phyloP scores from a whole-genome alignment of 106 monocot genomes.

The Chionographis japonica region DNA sequence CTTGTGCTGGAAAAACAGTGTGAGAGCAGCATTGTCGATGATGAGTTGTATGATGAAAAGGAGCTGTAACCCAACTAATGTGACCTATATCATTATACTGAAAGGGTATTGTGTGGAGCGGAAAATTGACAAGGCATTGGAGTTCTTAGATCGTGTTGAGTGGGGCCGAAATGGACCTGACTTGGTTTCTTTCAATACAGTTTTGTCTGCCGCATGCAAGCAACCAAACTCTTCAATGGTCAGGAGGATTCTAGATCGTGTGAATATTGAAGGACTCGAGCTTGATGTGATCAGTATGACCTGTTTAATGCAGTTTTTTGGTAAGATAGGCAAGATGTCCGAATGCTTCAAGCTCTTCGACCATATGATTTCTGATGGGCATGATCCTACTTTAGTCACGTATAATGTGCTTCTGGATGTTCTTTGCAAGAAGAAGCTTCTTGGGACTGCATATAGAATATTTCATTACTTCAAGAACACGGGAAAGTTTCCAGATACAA shows the following conservation, averaged over 20 bases:
- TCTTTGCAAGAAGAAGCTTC: slow-evolving; percentile 30
- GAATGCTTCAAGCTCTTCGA: slow-evolving; percentile 20
- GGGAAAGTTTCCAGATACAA: slow-evolving; percentile 30
- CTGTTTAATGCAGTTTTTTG: slow-evolving; percentile 35
- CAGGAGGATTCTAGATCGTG: slow-evolving; percentile 24
- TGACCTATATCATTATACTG: slow-evolving; percentile 49
- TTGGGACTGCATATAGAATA: slow-evolving; percentile 14
- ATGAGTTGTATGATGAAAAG: slow-evolving; percentile 18
- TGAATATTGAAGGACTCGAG: slow-evolving; percentile 28
- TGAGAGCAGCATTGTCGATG: slow-evolving; percentile 16
- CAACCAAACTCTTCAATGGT: slow-evolving; percentile 31
- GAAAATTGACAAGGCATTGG: slow-evolving; percentile 32
- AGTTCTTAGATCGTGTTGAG: slow-evolving; percentile 21
- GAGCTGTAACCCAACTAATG: slow-evolving; percentile 30
- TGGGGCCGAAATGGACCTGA: slow-evolving; percentile 29
- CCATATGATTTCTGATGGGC: slow-evolving; percentile 31
- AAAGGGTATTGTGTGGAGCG: slow-evolving; percentile 47
- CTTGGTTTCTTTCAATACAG: slow-evolving; percentile 48
- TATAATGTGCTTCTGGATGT: slow-evolving; percentile 40
- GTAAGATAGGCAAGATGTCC: slow-evolving; percentile 11
- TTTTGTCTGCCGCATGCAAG: slow-evolving; percentile 50
- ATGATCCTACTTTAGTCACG: slow-evolving; percentile 26
- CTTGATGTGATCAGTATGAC: slow-evolving; percentile 34
- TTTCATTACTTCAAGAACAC: slow-evolving; percentile 26
- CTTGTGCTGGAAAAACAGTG: slow-evolving; percentile 36